phyloP scores from a whole-genome alignment of 352 stramenopile genomes.

The Phytophthora kernoviae region DNA sequence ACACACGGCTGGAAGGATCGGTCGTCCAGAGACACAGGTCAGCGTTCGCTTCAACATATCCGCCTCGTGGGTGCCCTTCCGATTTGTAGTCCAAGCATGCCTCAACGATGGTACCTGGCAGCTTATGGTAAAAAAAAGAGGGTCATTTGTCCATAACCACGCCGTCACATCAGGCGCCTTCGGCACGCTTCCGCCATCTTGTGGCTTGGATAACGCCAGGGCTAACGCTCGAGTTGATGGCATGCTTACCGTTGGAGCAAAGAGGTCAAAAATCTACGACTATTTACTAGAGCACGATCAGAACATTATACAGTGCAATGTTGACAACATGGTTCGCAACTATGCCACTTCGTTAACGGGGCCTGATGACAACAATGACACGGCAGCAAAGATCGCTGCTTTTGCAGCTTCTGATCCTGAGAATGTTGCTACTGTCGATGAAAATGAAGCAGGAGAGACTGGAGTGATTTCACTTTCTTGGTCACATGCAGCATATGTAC shows the following conservation, averaged over 20 bases:
- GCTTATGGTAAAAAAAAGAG: background rate
- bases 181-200: no score
- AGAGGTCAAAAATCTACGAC: conserved; percentile 10
- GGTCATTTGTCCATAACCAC: conserved; percentile 4
- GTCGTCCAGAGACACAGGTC: no score
- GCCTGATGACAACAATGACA: background rate
- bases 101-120: no score
- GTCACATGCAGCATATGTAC: background rate
- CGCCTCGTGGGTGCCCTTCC: background rate
- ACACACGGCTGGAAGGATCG: no score
- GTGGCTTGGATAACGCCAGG: background rate
- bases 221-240: background rate
- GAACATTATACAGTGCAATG: conserved; percentile 4
- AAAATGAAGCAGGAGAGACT: background rate
- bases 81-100: conserved; percentile 1
- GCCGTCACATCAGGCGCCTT: background rate
- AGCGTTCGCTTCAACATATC: no score
- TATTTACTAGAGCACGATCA: conserved; percentile 9
- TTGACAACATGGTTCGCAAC: conserved; percentile 9
- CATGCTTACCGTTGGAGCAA: conserved; percentile 1
- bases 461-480: background rate
- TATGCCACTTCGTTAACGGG: background rate
- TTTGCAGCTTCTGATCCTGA: background rate
- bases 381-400: conserved; percentile 4
- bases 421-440: background rate